These are phyloP conservation scores for Hemileia vastatrix DNA, from an alignment of 1,284 basidiomycete genomes.

Conservation along the genomic window DNA sequence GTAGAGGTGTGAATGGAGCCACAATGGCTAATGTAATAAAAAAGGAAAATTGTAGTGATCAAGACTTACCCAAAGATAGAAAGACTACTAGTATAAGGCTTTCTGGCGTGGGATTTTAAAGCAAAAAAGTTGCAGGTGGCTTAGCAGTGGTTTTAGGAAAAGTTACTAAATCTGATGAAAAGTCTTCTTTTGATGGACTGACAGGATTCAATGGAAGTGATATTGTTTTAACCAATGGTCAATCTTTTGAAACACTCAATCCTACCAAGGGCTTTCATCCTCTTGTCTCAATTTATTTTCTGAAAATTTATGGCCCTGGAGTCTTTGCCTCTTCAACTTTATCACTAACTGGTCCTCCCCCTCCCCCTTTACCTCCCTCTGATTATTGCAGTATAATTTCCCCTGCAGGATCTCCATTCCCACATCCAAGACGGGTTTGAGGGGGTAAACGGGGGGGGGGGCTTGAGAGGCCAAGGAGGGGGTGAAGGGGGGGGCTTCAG, in stretches of 20 bases:
- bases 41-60: conserved; percentile 8
- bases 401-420: conserved; percentile 1
- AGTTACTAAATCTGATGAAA: conserved; percentile 39
- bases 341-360: conserved; percentile 45
- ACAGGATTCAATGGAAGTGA: conserved; percentile 12
- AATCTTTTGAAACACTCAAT: conserved; percentile 49
- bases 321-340: conserved; percentile 88
- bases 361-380: conserved; percentile 32
- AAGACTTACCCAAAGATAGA: conserved; percentile 27
- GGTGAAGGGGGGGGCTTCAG: too few species aligned
- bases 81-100: conserved; percentile 52
- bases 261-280: conserved; percentile 91
- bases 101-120: conserved; percentile 90
- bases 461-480: too few species aligned
- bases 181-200: conserved; percentile 8
- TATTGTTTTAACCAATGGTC: conserved; percentile 24
- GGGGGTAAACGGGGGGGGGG: too few species aligned
- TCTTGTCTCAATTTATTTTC: conserved; percentile 88
- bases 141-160: conserved; percentile 34
- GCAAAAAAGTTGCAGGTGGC: conserved; percentile 58
- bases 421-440: too few species aligned
- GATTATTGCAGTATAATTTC: conserved; percentile 26
- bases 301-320: conserved; percentile 81
- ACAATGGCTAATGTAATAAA: conserved; percentile 20
- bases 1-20: too few species aligned